Evolutionary conservation across 2,329 filamentous ascomycete species (phyloP).

Genomic region (Zymoseptoria tritici): DNA sequence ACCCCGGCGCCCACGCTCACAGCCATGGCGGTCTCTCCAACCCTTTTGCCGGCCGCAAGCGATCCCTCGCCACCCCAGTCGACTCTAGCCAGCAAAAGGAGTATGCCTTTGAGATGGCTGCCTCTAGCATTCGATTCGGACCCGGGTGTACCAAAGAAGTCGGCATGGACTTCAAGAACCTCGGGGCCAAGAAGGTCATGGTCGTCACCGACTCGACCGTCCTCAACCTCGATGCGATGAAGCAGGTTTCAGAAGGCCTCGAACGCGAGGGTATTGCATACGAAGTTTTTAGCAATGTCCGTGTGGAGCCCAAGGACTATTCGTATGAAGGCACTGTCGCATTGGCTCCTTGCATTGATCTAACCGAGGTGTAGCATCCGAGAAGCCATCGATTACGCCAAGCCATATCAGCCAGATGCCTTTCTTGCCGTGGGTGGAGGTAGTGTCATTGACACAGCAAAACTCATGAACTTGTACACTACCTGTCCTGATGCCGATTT

Average conservation of each 20-base stretch:
- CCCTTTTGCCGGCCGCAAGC: slow-evolving; percentile 48
- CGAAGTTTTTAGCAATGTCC: slow-evolving; percentile 70
- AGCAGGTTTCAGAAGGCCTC: slow-evolving; percentile 75
- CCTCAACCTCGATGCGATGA: slow-evolving; percentile 76
- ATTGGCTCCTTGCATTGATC: background rate
- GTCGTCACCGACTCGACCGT: slow-evolving; percentile 88
- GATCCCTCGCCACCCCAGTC: slow-evolving; percentile 63
- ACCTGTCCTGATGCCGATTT: slow-evolving; percentile 88
- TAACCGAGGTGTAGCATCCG: slow-evolving; percentile 53
- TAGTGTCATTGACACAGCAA: slow-evolving; percentile 95
- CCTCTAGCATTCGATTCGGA: slow-evolving; percentile 88
- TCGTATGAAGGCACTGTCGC: slow-evolving; percentile 50
- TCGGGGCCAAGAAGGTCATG: slow-evolving; percentile 78
- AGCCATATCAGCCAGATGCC: slow-evolving; percentile 73
- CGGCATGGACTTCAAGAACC: slow-evolving; percentile 93
- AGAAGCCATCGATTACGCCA: slow-evolving; percentile 80
- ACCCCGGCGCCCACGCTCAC: slow-evolving; percentile 67
- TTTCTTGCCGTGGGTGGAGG: slow-evolving; percentile 89
- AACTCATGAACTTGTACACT: slow-evolving; percentile 95
- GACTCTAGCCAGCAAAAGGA: slow-evolving; percentile 72
- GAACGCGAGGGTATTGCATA: slow-evolving; percentile 71
- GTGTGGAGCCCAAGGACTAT: slow-evolving; percentile 89
- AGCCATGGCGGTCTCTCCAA: slow-evolving; percentile 44
- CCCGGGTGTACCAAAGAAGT: slow-evolving; percentile 91
- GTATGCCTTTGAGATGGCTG: slow-evolving; percentile 98